Conservation (phyloP, 2,329 filamentous ascomycete species). For the Plenodomus tracheiphilus region DNA sequence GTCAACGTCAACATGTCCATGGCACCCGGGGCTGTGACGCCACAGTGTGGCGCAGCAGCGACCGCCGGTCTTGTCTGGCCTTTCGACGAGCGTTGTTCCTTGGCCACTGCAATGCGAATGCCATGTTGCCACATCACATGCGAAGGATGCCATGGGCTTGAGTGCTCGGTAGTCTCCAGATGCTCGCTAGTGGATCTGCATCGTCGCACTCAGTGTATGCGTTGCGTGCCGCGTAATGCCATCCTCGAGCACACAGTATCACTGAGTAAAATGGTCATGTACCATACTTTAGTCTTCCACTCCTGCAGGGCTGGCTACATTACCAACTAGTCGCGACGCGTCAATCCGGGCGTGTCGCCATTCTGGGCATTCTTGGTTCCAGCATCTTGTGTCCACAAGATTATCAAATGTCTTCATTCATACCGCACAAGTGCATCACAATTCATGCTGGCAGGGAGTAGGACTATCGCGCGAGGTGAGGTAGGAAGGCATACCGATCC, state of each 20-base stretch:
- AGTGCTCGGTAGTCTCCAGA: background rate
- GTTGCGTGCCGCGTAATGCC: background rate
- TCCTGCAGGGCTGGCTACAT: too few species aligned
- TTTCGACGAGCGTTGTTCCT: too few species aligned
- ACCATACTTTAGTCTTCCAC: background rate
- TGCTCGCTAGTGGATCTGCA: constrained; percentile 7
- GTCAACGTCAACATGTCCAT: background rate
- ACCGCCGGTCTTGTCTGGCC: background rate
- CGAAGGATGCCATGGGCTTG: background rate
- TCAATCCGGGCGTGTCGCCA: background rate
- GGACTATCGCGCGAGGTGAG: too few species aligned
- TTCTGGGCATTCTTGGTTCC: background rate
- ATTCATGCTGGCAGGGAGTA: too few species aligned
- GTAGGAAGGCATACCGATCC: too few species aligned
- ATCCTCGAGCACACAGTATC: background rate
- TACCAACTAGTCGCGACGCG: background rate
- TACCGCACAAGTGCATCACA: too few species aligned
- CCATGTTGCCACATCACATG: constrained; percentile 8
- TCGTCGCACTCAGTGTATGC: constrained; percentile 1
- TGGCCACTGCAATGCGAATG: too few species aligned
- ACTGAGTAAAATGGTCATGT: background rate
- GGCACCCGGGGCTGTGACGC: background rate
- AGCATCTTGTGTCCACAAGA: background rate
- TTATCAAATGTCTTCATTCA: too few species aligned
- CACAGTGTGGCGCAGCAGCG: background rate